Base-by-base conservation (phyloP, 768 basidiomycete species). In the Pleurotus eryngii region DNA sequence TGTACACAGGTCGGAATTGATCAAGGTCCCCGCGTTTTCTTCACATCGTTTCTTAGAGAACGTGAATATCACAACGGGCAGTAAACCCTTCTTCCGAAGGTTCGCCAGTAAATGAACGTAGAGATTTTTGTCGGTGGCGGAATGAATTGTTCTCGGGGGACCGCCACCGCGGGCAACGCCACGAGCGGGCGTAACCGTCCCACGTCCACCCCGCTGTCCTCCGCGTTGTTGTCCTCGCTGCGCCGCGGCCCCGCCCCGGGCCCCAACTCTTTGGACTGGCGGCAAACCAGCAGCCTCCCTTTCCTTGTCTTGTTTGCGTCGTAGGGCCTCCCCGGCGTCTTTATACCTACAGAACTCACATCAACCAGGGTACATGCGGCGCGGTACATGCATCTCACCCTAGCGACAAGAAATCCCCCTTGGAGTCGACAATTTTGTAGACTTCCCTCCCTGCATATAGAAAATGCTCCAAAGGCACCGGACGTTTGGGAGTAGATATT, bases 21-120 rank as follows among this genome's bases (percentile, higher is more conserved):
- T 89, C 56, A 99, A 72, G 2, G 92, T 97, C 7, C 79, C 81
- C 3, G 97, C 97, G 67, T 99, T 92, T 73, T 98, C 97, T 73
- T 99, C 97, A 67, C 97, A 99, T 55, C 84, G 79, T 70, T 95
- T 95, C 78, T 99, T 99, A 26, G 94, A 97, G 63, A 99, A 88
- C 0, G 96, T 95, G 73, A 99, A 99, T 26, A 97, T 84, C 30
- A 99, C 97, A 12, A 95, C 94, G 1, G 97, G 97, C 6, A 99
- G 80, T 3, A 99, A 80, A 17, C 78, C 74, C 60, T 89, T 86
- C 74, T 98, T 98, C 65, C 87, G 84, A 57, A 99, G 79, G 65
- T 90, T 82, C 1, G 86, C 87, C 42, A 99, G 78, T 49, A 99
- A 79, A 65, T 98, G 95, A 17, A 96, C 92, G 75, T 95, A 98